Base-by-base conservation (phyloP, 495 filamentous ascomycete genomes). In the Schizothecium vesticola region DNA sequence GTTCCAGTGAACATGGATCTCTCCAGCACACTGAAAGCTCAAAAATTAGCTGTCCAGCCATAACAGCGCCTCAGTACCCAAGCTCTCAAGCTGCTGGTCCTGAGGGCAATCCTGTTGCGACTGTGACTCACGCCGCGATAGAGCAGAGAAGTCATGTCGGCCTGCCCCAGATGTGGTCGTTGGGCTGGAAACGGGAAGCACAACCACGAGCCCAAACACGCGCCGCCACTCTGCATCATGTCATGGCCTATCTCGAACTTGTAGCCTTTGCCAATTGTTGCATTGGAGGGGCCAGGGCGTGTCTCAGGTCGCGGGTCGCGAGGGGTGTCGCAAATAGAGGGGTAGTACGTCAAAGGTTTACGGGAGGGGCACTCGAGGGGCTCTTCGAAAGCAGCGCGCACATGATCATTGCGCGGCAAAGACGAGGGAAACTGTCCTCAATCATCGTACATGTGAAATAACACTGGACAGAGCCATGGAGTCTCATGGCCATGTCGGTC, bases 131-230 rank as follows among this genome's bases (percentile, higher is more conserved):
- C 65, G 65, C 65, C 65, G 65, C 59, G 65, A 63, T 67, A 21
- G 25, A 31, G 31, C 67, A 43, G 26, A 51, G 31, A 28, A 68
- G 63, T 26, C 13, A 65, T 36, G 6, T 57, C 36, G 23, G 23
- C 26, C 23, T 51, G 36, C 64, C 55, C 51, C 64, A 36, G 64
- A 66, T 36, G 12, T n/a, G 24, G 58, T 59, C 43, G 72, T 76
- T 76, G 74, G 74, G 74, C 72, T 74, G 74, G 62, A 70, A 70
- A 55, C 59, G 26, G 59, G 61, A 67, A 22, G 61, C 65, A 51
- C 63, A 23, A 61, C 57, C 21, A 36, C 57, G 28, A 71, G 70
- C 72, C 74, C 71, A 71, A 75, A 63, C 61, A 23, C 61, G 29
- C 24, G 58, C 62, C 43, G 59, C 51, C 51, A 21, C 28, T 23